A percentile compares a stretch with the other conserved stretches of the same genome.
These are phyloP conservation scores for Ceratopteris richardii DNA, from an alignment of 75 land plant species.

Conservation along the genomic window DNA sequence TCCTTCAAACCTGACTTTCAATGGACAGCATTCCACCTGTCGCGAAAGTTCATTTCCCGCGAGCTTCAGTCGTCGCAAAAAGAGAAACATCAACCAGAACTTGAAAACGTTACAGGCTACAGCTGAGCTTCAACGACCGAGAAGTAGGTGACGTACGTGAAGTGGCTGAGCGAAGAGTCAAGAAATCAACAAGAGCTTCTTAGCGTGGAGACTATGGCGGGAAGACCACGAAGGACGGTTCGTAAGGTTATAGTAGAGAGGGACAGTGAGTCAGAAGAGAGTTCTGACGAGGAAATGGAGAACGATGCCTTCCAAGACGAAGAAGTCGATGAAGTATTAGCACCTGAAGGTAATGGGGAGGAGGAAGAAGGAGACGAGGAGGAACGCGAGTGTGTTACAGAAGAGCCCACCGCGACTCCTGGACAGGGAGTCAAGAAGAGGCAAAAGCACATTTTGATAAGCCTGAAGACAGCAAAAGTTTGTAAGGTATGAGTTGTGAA, in stretches of 20 bases:
- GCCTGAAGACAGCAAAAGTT: slow-evolving; percentile 48
- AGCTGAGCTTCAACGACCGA: too few relatives aligned
- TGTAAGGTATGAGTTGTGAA: slow-evolving; percentile 51
- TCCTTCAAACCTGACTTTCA: too few relatives aligned
- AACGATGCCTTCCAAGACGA: slow-evolving; percentile 16
- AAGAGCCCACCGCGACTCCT: slow-evolving; percentile 13
- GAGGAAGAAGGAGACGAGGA: slow-evolving; percentile 26
- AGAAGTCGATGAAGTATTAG: slow-evolving; percentile 26
- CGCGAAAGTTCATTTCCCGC: too few relatives aligned
- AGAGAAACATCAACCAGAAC: too few relatives aligned
- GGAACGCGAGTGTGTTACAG: slow-evolving; percentile 21
- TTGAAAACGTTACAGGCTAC: too few relatives aligned
- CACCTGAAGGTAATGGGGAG: slow-evolving; percentile 17
- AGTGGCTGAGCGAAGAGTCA: too few relatives aligned
- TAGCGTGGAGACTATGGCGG: slow-evolving; percentile 1
- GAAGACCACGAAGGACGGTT: not conserved
- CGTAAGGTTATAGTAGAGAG: slow-evolving; percentile 15
- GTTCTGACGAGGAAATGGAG: slow-evolving; percentile 16
- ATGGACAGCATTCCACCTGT: too few relatives aligned
- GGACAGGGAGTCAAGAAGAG: not conserved
- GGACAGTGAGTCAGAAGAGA: slow-evolving; percentile 11
- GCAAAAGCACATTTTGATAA: slow-evolving; percentile 40
- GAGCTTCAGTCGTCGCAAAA: too few relatives aligned
- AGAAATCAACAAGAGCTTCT: too few relatives aligned
- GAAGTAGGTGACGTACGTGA: too few relatives aligned